Evolutionary conservation across 2,329 filamentous ascomycete species (phyloP).

Genomic region (Leptographium radiaticola): DNA sequence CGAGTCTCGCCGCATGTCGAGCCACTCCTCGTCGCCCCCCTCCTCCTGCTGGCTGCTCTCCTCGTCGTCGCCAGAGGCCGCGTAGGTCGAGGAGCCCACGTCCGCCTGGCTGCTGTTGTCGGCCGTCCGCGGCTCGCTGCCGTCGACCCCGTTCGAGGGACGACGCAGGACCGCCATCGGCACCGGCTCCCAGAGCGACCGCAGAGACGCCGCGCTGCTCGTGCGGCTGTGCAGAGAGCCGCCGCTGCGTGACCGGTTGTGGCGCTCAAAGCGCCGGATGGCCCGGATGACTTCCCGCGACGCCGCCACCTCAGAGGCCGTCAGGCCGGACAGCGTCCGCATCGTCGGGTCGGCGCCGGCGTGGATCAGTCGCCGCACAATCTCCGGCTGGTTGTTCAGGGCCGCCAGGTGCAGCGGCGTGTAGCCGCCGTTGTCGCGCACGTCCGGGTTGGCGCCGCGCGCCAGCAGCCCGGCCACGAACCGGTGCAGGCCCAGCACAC

Average conservation of each 20-base stretch:
- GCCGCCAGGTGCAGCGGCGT: constrained; percentile 73
- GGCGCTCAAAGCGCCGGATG: constrained; percentile 47
- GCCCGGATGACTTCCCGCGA: constrained; percentile 51
- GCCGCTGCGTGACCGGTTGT: constrained; percentile 54
- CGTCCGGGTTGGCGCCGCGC: constrained; percentile 63
- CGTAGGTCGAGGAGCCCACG: constrained; percentile 10
- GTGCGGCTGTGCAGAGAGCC: constrained; percentile 45
- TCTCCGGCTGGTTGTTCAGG: constrained; percentile 61
- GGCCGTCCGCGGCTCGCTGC: not conserved
- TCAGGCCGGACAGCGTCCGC: constrained; percentile 56
- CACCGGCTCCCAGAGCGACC: constrained; percentile 50
- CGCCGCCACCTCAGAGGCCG: constrained; percentile 56
- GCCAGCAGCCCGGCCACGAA: constrained; percentile 67
- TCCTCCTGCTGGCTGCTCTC: constrained; percentile 17
- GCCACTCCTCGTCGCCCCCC: constrained; percentile 27
- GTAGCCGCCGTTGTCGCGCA: constrained; percentile 66
- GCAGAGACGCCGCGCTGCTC: constrained; percentile 54
- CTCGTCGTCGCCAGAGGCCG: constrained; percentile 4
- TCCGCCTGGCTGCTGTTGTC: constrained; percentile 6
- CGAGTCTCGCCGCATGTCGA: constrained; percentile 21
- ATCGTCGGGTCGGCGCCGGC: constrained; percentile 60
- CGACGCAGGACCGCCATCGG: constrained; percentile 4
- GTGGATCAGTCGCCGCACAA: constrained; percentile 61
- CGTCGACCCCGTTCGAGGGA: not conserved
- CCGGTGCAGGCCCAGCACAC: constrained; percentile 59